Percentiles rank a stretch among this genome's conserved stretches.
Evolutionary conservation across 2,329 filamentous ascomycete species (phyloP).

Genomic region (Biscogniauxia sp.): DNA sequence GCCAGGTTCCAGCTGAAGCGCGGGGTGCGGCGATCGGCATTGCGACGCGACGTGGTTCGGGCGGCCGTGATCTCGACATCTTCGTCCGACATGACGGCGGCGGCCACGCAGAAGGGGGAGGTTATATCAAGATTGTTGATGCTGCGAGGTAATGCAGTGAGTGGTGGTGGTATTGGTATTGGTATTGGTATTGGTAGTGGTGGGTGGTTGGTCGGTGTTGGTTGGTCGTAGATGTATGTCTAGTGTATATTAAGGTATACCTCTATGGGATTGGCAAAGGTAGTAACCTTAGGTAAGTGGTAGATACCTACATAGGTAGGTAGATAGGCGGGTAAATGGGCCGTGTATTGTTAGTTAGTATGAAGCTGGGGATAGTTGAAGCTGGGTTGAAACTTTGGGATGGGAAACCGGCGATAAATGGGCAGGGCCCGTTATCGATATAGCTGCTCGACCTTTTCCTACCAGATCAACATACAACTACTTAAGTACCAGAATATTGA

Average conservation of each 20-base stretch:
- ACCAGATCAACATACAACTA: too few relatives aligned
- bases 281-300: too few relatives aligned
- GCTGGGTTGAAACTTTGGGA: neutral
- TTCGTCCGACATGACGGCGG: slow-evolving; percentile 31
- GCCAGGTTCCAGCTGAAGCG: slow-evolving; percentile 60
- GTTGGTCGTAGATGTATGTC: too few relatives aligned
- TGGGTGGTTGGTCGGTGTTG: too few relatives aligned
- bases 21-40: slow-evolving; percentile 37
- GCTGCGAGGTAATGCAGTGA: neutral
- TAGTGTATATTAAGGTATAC: too few relatives aligned
- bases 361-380: neutral
- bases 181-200: too few relatives aligned
- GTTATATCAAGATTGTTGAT: neutral
- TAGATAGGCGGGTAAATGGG: neutral
- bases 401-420: neutral
- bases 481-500: too few relatives aligned
- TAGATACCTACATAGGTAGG: neutral
- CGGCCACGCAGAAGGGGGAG: neutral
- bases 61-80: slow-evolving; percentile 24
- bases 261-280: too few relatives aligned
- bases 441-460: neutral
- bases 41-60: slow-evolving; percentile 27
- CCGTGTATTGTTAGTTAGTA: neutral
- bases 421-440: neutral
- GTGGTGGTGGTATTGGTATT: too few relatives aligned